Evolutionary conservation across 2,329 filamentous ascomycete species (phyloP).

Genomic region (Daldinia sp.): DNA sequence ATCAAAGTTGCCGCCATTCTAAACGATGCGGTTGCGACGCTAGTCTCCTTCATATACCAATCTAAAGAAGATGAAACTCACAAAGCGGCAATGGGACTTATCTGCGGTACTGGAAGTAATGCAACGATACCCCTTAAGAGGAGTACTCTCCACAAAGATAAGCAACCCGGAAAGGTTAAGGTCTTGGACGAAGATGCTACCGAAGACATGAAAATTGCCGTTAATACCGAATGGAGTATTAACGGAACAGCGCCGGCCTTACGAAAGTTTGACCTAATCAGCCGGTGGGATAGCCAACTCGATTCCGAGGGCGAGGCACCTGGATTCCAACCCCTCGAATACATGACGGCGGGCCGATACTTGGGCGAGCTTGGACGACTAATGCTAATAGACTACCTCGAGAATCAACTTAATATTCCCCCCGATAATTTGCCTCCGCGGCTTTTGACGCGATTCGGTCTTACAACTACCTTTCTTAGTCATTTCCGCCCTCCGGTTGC

Average conservation of each 20-base stretch:
- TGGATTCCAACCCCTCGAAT: constrained; percentile 84
- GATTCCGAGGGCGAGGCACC: constrained; percentile 73
- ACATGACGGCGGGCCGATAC: constrained; percentile 83
- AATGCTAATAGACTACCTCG: constrained; percentile 72
- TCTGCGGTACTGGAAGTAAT: constrained; percentile 83
- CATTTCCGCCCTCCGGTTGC: constrained; percentile 67
- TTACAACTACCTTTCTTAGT: constrained; percentile 78
- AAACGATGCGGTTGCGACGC: constrained; percentile 82
- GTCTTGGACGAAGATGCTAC: constrained; percentile 55
- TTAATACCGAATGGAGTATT: constrained; percentile 88
- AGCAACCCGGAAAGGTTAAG: constrained; percentile 61
- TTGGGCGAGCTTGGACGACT: constrained; percentile 79
- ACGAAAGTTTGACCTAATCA: constrained; percentile 69
- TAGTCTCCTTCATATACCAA: constrained; percentile 79
- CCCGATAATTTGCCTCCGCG: constrained; percentile 60
- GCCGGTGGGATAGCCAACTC: constrained; percentile 73
- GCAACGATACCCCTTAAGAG: constrained; percentile 78
- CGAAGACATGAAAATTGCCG: constrained; percentile 70
- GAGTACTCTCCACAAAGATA: constrained; percentile 68
- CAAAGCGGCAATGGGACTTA: constrained; percentile 79
- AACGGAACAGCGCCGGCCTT: constrained; percentile 76
- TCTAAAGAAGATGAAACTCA: constrained; percentile 68
- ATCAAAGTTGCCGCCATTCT: constrained; percentile 79
- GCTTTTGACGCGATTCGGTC: constrained; percentile 66
- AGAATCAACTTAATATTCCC: constrained; percentile 51